These are phyloP conservation scores for Xylaria sp. DNA, from an alignment of 2,329 filamentous ascomycete species.

Conservation along the genomic window DNA sequence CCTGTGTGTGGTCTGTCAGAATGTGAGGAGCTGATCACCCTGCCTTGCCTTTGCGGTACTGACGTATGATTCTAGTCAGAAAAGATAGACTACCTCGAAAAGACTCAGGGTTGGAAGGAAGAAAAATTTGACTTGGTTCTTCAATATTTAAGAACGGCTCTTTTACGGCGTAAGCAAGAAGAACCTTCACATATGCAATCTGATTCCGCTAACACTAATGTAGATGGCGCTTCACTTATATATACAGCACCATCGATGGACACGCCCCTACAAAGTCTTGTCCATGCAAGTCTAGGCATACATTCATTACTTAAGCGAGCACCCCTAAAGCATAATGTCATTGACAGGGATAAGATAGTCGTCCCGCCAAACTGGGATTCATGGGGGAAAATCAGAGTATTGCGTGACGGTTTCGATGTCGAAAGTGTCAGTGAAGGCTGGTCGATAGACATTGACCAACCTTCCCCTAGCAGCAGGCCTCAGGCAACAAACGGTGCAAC, in stretches of 20 bases:
- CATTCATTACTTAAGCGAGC: conserved; percentile 83
- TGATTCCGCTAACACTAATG: background rate
- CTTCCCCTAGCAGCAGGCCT: conserved; percentile 53
- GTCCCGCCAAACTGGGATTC: conserved; percentile 98
- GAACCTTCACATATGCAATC: background rate
- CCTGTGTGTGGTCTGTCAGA: conserved; percentile 94
- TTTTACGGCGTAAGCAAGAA: conserved; percentile 78
- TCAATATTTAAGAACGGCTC: conserved; percentile 88
- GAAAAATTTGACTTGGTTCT: conserved; percentile 96
- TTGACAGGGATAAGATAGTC: conserved; percentile 92
- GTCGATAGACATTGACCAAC: conserved; percentile 81
- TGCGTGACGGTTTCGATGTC: conserved; percentile 91
- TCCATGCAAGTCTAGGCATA: conserved; percentile 88
- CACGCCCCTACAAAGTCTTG: conserved; percentile 80
- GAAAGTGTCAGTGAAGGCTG: conserved; percentile 87
- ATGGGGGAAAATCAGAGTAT: conserved; percentile 94
- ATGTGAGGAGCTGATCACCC: conserved; percentile 66
- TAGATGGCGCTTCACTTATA: conserved; percentile 85
- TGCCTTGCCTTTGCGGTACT: conserved; percentile 30
- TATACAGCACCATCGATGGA: conserved; percentile 82
- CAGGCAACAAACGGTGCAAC: conserved; percentile 43
- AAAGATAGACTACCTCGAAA: conserved; percentile 90
- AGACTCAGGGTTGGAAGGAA: conserved; percentile 92
- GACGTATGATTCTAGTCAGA: conserved; percentile 68
- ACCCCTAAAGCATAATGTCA: conserved; percentile 87